Percentiles rank a stretch among this genome's conserved stretches.
phyloP scores from a whole-genome alignment of 371 early-diverging fungal genomes.

The Smittium culicis region DNA sequence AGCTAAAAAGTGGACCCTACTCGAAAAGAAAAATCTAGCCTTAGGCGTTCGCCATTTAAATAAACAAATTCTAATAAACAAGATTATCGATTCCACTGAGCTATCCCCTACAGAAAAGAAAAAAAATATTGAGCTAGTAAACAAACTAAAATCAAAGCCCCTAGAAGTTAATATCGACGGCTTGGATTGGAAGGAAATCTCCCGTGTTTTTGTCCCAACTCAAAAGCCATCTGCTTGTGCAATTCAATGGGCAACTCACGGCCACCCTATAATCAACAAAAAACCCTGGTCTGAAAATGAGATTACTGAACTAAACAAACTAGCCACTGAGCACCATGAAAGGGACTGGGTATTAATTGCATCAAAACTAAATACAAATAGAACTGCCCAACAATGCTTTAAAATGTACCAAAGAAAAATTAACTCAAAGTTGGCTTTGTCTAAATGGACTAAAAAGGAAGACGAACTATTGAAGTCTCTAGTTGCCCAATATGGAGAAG shows the following conservation, averaged over 20 bases:
- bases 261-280: slow-evolving; percentile 66
- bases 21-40: slow-evolving; percentile 32
- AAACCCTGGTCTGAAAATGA: slow-evolving; percentile 49
- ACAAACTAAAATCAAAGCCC: slow-evolving; percentile 15
- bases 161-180: slow-evolving; percentile 44
- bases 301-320: slow-evolving; percentile 28
- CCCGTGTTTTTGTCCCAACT: slow-evolving; percentile 42
- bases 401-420: slow-evolving; percentile 44
- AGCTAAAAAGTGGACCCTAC: slow-evolving; percentile 32
- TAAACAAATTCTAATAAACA: slow-evolving; percentile 26
- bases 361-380: slow-evolving; percentile 37
- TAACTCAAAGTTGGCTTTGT: slow-evolving; percentile 31
- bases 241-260: slow-evolving; percentile 72
- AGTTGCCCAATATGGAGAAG: slow-evolving; percentile 44
- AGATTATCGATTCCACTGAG: slow-evolving; percentile 14
- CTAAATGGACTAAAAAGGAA: slow-evolving; percentile 48
- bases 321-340: slow-evolving; percentile 33
- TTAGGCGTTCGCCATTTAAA: slow-evolving; percentile 33
- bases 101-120: slow-evolving; percentile 12
- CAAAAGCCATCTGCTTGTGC: slow-evolving; percentile 51
- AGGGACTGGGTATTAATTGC: slow-evolving; percentile 28
- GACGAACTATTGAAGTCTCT: slow-evolving; percentile 41
- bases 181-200: slow-evolving; percentile 55
- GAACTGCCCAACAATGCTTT: slow-evolving; percentile 71
- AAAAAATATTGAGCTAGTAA: slow-evolving; percentile 31